These are phyloP conservation scores for Ampelocalamus luodianensis DNA, from an alignment of 176 grass and related monocot species.

Conservation along the genomic window DNA sequence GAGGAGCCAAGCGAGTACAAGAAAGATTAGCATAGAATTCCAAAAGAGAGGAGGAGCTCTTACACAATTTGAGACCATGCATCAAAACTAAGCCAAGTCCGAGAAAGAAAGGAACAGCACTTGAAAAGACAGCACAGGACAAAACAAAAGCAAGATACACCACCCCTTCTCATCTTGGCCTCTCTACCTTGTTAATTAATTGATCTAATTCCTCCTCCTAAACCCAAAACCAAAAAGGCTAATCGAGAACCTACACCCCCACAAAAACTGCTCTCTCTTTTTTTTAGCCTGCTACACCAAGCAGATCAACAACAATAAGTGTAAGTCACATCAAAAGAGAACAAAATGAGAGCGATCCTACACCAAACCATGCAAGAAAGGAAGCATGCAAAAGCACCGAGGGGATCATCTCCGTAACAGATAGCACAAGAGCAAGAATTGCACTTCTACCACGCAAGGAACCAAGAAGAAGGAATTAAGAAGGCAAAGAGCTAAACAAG, in stretches of 20 bases:
- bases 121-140: conserved; percentile 63
- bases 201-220: neutral
- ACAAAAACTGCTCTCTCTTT: neutral
- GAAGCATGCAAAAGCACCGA: neutral
- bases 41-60: neutral
- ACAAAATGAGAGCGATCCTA: neutral
- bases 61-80: neutral
- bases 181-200: neutral
- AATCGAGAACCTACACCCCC: neutral
- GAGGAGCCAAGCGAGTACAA: conserved; percentile 39
- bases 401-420: conserved; percentile 23
- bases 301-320: neutral
- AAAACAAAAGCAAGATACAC: conserved; percentile 55
- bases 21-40: conserved; percentile 22
- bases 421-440: neutral
- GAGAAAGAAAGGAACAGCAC: neutral
- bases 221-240: neutral
- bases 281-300: neutral
- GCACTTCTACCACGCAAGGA: neutral
- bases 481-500: neutral
- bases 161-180: conserved; percentile 11
- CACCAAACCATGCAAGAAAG: neutral
- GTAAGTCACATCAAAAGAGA: neutral
- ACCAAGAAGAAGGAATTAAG: neutral
- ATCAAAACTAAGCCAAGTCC: conserved; percentile 45